Base-by-base conservation (phyloP, 768 basidiomycete species). In the Dacryopinax spathularia region DNA sequence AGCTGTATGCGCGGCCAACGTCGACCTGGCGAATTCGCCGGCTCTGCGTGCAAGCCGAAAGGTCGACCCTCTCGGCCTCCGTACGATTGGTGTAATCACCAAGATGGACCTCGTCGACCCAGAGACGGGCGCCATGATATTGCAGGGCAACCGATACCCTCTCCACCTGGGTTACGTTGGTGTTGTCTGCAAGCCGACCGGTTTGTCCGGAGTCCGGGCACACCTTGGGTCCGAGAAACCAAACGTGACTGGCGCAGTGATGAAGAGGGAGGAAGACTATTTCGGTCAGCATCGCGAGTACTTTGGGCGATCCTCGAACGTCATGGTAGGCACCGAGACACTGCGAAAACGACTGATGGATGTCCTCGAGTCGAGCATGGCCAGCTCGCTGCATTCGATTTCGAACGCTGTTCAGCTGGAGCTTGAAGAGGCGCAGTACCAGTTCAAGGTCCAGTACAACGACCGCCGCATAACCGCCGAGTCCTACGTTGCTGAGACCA, bases 381-480 rank as follows among this genome's bases (percentile, higher is more conserved):
- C 93, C 0, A 89, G 89, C 1, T 93, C 92, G 35, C 80, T 99
- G 2, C 93, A 97, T 70, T 86, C 90, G 1, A 98, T 99, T 73
- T 90, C 91, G 64, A 98, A 98, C 74, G 92, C 92, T 1, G 96
- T 98, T 10, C 92, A 96, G 70, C 83, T 97, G 36, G 96, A 99
- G 73, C 80, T 99, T 9, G 96, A 99, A 74, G 96, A 98, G 70
- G 86, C 96, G 1, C 87, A 86, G 13, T 99, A 99, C 73, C 96
- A 98, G 74, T 99, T 99, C 83, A 99, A 99, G 76, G 96, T 99
- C 1, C 88, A 94, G 73, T 91, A 91, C 77, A 99, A 99, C 71
- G 96, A 99, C 75, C 85, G 91, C 25, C 83, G 91, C 25, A 89
- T 97, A 65, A 88, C 89, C 0, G 86, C 96, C 12, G 96, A 99